A percentile compares a stretch with the other conserved stretches of the same genome.
These are phyloP conservation scores for Elsinoe perseae DNA, from an alignment of 2,329 filamentous ascomycete species.

Conservation along the genomic window DNA sequence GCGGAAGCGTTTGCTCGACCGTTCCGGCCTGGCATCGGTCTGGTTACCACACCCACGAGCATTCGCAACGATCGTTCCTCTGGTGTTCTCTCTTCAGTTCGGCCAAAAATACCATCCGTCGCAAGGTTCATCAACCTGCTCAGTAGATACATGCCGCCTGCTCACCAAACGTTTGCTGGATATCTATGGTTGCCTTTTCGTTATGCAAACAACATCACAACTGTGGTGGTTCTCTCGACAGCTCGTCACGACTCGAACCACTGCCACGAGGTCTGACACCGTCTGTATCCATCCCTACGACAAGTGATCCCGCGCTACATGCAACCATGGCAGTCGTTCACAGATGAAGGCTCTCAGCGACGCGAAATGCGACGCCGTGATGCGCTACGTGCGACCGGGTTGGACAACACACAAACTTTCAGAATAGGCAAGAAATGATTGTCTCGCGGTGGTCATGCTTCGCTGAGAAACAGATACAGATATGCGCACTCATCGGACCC, in stretches of 20 bases:
- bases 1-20: conserved; percentile 6
- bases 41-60: conserved; percentile 11
- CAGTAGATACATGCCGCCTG: neutral
- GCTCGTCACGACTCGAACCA: neutral
- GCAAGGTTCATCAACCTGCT: neutral
- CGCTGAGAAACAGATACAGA: no score
- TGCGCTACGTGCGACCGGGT: no score
- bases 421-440: no score
- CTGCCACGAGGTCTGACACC: neutral
- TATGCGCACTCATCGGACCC: no score
- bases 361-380: no score
- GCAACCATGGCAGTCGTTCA: no score
- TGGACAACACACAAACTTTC: no score
- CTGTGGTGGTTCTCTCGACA: neutral
- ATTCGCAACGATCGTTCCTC: conserved; percentile 1
- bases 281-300: neutral
- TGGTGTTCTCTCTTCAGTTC: neutral
- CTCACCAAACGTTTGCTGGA: neutral
- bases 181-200: neutral
- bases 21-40: conserved; percentile 7
- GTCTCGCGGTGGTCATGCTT: no score
- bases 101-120: neutral
- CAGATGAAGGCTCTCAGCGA: no score
- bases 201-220: neutral
- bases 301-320: no score